phyloP scores from a whole-genome alignment of 495 filamentous ascomycete genomes.

The Hypoxylon lienhwacheense region DNA sequence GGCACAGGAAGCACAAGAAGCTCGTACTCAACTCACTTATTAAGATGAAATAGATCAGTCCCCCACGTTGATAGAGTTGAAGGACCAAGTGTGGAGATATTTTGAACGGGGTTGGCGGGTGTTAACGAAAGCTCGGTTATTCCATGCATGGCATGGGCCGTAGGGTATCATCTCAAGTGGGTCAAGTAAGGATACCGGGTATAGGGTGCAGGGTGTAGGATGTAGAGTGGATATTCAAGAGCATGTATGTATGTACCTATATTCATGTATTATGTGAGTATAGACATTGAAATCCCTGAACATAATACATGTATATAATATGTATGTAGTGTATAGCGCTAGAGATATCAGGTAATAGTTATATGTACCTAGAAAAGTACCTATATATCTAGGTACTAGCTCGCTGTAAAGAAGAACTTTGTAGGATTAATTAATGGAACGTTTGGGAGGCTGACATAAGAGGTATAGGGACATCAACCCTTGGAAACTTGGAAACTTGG shows the following conservation, averaged over 20 bases:
- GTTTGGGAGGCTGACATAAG: no score
- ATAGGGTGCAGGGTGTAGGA: no score
- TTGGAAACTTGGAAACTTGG: no score
- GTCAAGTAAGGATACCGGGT: constrained; percentile 10
- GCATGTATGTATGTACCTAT: constrained; percentile 6
- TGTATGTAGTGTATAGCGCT: background rate
- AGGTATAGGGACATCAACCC: no score
- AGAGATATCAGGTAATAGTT: background rate
- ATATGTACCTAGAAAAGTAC: background rate
- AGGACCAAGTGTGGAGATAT: constrained; percentile 26
- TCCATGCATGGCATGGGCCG: constrained; percentile 31
- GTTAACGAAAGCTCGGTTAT: constrained; percentile 19
- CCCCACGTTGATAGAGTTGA: constrained; percentile 20
- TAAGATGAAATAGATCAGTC: constrained; percentile 21
- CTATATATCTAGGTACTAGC: no score
- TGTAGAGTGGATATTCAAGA: constrained; percentile 2
- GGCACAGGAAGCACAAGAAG: no score
- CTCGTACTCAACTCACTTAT: constrained; percentile 19
- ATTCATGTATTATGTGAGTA: background rate
- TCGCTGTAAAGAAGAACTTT: no score
- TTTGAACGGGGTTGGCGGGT: constrained; percentile 9
- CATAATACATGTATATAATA: background rate
- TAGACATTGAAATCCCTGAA: no score
- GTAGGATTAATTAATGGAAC: no score
- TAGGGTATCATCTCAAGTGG: constrained; percentile 28